Base-by-base conservation (phyloP, 305 asterid genomes). In the Andrographis paniculata region DNA sequence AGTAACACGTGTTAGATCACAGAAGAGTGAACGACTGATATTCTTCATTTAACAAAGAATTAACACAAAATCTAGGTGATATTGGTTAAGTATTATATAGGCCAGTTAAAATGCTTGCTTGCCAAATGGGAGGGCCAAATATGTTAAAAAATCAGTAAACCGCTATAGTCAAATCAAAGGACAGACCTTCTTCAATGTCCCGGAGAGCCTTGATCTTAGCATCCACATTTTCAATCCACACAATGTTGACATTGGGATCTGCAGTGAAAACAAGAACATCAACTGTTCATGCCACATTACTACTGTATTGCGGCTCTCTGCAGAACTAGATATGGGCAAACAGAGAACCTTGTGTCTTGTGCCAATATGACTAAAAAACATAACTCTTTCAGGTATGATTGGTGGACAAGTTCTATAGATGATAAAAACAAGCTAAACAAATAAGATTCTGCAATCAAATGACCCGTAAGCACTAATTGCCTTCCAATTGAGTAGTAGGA, bases 101-200 rank as follows among this genome's bases (percentile, higher is more conserved):
- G 30, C 8, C 30, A 3, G 30, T n/a, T n/a, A n/a, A n/a, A n/a
- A n/a, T n/a, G n/a, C n/a, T n/a, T n/a, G n/a, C n/a, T n/a, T n/a
- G n/a, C n/a, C n/a, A n/a, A n/a, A n/a, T n/a, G n/a, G n/a, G n/a
- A n/a, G n/a, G n/a, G n/a, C n/a, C n/a, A n/a, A n/a, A n/a, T n/a
- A n/a, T n/a, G n/a, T n/a, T n/a, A n/a, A n/a, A n/a, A n/a, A n/a
- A n/a, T n/a, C 30, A 24, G 30, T 4, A 24, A 24, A 24, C 30
- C n/a, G n/a, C n/a, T n/a, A 4, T 40, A 44, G 48, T 52, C 16
- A 61, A 62, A 68, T 58, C 2, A 57, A 55, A 61, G 28, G 22
- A n/a, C n/a, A n/a, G 20, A 87, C 97, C 95, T 80, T 67, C 58
- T 73, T 79, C 79, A 55, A 84, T 84, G 55, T 79, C 92, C 18